Evolutionary conservation across 345 rosid species (phyloP).

Genomic region (Stellera chamaejasme): DNA sequence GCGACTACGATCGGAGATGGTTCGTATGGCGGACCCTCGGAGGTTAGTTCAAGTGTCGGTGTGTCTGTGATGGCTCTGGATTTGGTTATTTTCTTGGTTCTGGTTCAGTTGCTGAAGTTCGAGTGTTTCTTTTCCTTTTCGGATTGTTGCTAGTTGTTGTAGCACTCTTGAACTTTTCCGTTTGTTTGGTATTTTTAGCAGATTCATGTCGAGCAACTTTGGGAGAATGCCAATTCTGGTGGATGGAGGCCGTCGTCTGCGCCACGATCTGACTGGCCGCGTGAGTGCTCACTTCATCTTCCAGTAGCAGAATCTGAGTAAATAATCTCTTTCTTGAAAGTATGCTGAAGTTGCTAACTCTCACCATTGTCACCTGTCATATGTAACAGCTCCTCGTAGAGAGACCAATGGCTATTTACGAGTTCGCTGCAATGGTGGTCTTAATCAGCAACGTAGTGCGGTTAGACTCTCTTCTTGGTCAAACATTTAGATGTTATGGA

Average conservation of each 20-base stretch:
- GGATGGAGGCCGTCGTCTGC: constrained; percentile 98
- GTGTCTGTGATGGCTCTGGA: constrained; percentile 2
- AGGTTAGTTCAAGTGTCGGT: constrained; percentile 28
- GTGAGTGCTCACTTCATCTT: constrained; percentile 36
- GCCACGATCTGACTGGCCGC: constrained; percentile 88
- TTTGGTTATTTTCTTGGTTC: constrained; percentile 17
- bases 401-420: constrained; percentile 89
- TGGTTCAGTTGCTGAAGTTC: constrained; percentile 7
- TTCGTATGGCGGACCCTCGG: constrained; percentile 36
- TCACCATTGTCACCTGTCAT: background rate
- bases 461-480: constrained; percentile 34
- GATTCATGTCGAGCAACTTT: constrained; percentile 72
- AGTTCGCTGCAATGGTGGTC: constrained; percentile 96
- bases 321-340: background rate
- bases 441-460: constrained; percentile 98
- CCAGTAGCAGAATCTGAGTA: constrained; percentile 7
- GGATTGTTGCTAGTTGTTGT: background rate
- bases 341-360: background rate
- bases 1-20: constrained; percentile 31
- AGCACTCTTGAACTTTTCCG: background rate
- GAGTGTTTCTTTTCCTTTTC: background rate
- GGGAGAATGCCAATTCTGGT: constrained; percentile 82
- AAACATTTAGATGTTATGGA: background rate
- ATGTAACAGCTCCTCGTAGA: constrained; percentile 71
- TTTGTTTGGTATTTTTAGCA: constrained; percentile 21